These are phyloP conservation scores for Saccharomycopsis sp. DNA, from an alignment of 805 yeast genomes.

Conservation along the genomic window DNA sequence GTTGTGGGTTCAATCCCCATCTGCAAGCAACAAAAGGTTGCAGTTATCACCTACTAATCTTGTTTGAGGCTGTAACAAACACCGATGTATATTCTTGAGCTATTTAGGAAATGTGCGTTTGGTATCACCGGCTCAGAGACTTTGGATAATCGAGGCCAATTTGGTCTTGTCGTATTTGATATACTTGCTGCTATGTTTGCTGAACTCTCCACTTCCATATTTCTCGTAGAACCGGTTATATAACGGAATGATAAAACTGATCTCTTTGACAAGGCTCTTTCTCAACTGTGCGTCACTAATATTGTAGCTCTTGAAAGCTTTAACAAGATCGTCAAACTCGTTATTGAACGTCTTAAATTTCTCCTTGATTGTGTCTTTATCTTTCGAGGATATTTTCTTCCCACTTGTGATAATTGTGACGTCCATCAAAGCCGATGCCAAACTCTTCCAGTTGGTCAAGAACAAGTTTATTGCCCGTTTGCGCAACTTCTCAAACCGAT, in stretches of 20 bases:
- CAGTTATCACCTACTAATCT: too few relatives aligned
- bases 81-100: too few relatives aligned
- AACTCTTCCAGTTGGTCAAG: constrained; percentile 71
- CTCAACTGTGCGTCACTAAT: constrained; percentile 63
- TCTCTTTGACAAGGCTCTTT: constrained; percentile 57
- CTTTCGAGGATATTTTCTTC: constrained; percentile 47
- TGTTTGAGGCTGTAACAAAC: too few relatives aligned
- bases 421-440: constrained; percentile 72
- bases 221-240: constrained; percentile 82
- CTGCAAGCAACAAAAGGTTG: too few relatives aligned
- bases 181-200: constrained; percentile 65
- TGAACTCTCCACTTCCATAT: constrained; percentile 59
- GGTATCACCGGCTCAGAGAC: neutral
- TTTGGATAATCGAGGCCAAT: constrained; percentile 17
- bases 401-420: constrained; percentile 50
- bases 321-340: constrained; percentile 71
- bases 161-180: constrained; percentile 49
- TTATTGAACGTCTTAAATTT: constrained; percentile 75
- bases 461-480: constrained; percentile 69
- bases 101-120: too few relatives aligned
- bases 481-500: constrained; percentile 59
- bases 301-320: constrained; percentile 55
- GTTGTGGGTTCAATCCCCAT: too few relatives aligned
- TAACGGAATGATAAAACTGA: constrained; percentile 68
- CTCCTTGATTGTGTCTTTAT: constrained; percentile 76